Conservation (phyloP, 768 basidiomycete genomes). For the Cystofilobasidium bisporidii region DNA sequence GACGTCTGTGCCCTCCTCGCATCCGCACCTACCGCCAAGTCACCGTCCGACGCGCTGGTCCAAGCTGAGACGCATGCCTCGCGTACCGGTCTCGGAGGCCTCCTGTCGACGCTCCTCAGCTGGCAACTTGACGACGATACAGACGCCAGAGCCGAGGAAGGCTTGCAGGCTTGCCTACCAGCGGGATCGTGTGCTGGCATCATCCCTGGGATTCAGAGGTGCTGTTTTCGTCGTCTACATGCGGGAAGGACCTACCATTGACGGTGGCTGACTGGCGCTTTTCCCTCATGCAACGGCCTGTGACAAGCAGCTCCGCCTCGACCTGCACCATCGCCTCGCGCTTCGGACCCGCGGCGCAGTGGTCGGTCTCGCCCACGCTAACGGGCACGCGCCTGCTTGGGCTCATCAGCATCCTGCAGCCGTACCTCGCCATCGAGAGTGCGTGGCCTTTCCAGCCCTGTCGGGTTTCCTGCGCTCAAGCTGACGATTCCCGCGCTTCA, state of each 20-base stretch:
- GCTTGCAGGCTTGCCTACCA: slow-evolving; percentile 39
- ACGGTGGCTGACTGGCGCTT: slow-evolving; percentile 42
- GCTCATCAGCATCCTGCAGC: slow-evolving; percentile 58
- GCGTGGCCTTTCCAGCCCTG: slow-evolving; percentile 15
- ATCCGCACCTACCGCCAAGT: background rate
- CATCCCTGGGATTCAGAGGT: slow-evolving; percentile 14
- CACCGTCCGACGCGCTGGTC: background rate
- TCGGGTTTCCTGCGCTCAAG: background rate
- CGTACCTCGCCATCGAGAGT: slow-evolving; percentile 68
- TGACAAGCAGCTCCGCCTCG: too few relatives aligned
- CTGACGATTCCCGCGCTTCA: too few relatives aligned
- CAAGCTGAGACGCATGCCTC: slow-evolving; percentile 34
- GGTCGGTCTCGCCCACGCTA: slow-evolving; percentile 62
- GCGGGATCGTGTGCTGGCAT: background rate
- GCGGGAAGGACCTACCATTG: background rate
- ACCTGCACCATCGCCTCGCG: slow-evolving; percentile 1
- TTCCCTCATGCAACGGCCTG: slow-evolving; percentile 35
- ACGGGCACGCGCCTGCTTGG: slow-evolving; percentile 63
- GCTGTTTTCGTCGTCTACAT: background rate
- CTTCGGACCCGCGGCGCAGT: slow-evolving; percentile 42
- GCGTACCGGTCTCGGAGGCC: slow-evolving; percentile 50
- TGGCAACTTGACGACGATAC: slow-evolving; percentile 61
- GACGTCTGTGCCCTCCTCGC: slow-evolving; percentile 14
- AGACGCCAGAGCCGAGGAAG: slow-evolving; percentile 56
- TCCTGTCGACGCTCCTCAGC: slow-evolving; percentile 59